Evolutionary conservation across 768 basidiomycete genomes (phyloP).

Genomic region (Hericium coralloides): DNA sequence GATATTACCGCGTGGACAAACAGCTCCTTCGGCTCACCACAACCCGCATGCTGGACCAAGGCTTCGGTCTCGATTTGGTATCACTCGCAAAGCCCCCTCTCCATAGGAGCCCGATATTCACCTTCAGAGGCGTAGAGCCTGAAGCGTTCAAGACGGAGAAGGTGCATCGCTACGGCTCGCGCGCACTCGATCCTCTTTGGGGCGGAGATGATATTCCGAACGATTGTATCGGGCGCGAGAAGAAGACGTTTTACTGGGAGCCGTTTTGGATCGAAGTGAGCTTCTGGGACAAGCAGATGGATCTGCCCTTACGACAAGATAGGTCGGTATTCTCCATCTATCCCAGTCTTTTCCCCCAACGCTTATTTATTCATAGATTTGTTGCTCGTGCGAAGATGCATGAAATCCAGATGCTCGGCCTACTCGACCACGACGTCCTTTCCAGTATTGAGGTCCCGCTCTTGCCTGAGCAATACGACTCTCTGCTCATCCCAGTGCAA

Average conservation of each 20-base stretch:
- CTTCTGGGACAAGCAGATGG: constrained; percentile 85
- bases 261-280: constrained; percentile 79
- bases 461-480: constrained; percentile 38
- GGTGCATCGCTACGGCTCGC: constrained; percentile 35
- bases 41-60: constrained; percentile 88
- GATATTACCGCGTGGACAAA: constrained; percentile 89
- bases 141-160: constrained; percentile 33
- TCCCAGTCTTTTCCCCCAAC: not conserved
- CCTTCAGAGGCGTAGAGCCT: constrained; percentile 66
- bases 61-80: constrained; percentile 82
- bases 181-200: constrained; percentile 67
- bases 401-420: constrained; percentile 90
- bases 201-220: constrained; percentile 47
- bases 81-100: constrained; percentile 86
- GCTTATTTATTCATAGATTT: constrained; percentile 46
- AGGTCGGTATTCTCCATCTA: constrained; percentile 37
- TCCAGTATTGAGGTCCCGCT: constrained; percentile 85
- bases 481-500: constrained; percentile 9
- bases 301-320: constrained; percentile 72
- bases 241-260: constrained; percentile 79
- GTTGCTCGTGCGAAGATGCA: constrained; percentile 95
- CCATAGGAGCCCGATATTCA: constrained; percentile 90
- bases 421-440: constrained; percentile 85
- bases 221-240: constrained; percentile 25
- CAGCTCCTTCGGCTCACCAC: constrained; percentile 85